Conservation (phyloP, 83 land plant genomes). For the Picea abies region DNA sequence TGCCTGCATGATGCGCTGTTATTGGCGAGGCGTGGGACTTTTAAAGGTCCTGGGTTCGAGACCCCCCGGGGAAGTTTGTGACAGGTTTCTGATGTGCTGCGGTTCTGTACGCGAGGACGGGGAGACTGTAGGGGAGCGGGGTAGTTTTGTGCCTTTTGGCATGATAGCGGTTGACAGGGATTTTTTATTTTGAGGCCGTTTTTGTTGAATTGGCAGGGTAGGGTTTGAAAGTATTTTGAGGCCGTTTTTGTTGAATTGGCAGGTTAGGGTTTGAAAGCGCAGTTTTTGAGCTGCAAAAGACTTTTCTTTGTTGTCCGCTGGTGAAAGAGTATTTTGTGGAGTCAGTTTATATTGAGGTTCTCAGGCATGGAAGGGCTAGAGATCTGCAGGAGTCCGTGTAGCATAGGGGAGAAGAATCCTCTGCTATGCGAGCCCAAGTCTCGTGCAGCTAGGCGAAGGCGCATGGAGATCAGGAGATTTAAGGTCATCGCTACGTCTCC, state of each 20-base stretch:
- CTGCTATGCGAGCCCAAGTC: neutral
- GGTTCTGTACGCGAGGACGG: neutral
- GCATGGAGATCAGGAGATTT: conserved; percentile 18
- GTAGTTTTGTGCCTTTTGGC: neutral
- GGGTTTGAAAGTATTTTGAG: neutral
- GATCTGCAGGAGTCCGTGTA: conserved; percentile 8
- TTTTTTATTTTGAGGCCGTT: neutral
- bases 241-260: neutral
- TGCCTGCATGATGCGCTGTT: neutral
- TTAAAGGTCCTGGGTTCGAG: neutral
- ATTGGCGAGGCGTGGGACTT: neutral
- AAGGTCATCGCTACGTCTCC: conserved; percentile 1
- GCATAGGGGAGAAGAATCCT: neutral
- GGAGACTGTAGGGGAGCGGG: neutral
- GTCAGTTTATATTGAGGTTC: too few species aligned
- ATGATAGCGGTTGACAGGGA: too few species aligned
- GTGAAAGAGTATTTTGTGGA: too few species aligned
- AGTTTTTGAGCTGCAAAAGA: neutral
- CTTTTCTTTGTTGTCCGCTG: too few species aligned
- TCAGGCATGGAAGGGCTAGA: conserved; percentile 13
- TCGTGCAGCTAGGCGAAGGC: conserved; percentile 12
- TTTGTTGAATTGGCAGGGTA: neutral
- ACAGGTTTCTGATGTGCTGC: neutral
- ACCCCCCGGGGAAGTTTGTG: neutral
- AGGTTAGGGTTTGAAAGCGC: neutral